Conservation (phyloP, 2,329 filamentous ascomycete species). For the Aspergillus ustus region DNA sequence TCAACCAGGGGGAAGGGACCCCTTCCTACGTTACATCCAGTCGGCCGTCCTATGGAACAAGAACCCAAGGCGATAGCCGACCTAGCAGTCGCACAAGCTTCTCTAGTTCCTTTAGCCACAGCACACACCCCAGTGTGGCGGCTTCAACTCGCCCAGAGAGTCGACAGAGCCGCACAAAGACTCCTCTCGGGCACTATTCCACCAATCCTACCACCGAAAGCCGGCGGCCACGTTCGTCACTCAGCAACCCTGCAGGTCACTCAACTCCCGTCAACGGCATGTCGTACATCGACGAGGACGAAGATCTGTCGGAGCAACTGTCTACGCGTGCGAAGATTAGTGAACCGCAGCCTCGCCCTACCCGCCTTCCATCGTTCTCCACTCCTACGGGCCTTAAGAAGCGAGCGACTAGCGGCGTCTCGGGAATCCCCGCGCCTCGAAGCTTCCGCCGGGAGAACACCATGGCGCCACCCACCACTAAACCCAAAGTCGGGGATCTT, state of each 20-base stretch:
- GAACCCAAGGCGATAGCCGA: constrained; percentile 58
- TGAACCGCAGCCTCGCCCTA: constrained; percentile 39
- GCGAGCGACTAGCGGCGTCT: constrained; percentile 55
- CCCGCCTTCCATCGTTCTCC: constrained; percentile 53
- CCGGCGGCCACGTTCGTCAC: constrained; percentile 70
- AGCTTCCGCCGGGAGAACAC: constrained; percentile 45
- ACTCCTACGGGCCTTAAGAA: constrained; percentile 55
- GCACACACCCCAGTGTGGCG: constrained; percentile 41
- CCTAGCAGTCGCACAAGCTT: constrained; percentile 74
- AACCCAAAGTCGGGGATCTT: constrained; percentile 57
- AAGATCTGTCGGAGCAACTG: constrained; percentile 52
- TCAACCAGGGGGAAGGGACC: constrained; percentile 40
- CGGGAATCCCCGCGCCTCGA: constrained; percentile 44
- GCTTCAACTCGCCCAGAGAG: constrained; percentile 64
- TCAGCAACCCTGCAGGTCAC: constrained; percentile 64
- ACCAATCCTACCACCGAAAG: constrained; percentile 53
- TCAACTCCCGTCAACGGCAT: constrained; percentile 61
- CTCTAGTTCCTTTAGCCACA: constrained; percentile 52
- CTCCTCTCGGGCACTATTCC: constrained; percentile 64
- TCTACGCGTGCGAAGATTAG: constrained; percentile 31
- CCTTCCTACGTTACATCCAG: constrained; percentile 41
- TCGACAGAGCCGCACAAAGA: constrained; percentile 67
- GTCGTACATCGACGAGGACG: constrained; percentile 59
- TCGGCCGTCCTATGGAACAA: constrained; percentile 55
- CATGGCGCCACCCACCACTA: constrained; percentile 54